Evolutionary conservation across 495 filamentous ascomycete genomes (phyloP), one percentile per base, ranked within the genome.

Genomic region (Neurospora intermedia): DNA sequence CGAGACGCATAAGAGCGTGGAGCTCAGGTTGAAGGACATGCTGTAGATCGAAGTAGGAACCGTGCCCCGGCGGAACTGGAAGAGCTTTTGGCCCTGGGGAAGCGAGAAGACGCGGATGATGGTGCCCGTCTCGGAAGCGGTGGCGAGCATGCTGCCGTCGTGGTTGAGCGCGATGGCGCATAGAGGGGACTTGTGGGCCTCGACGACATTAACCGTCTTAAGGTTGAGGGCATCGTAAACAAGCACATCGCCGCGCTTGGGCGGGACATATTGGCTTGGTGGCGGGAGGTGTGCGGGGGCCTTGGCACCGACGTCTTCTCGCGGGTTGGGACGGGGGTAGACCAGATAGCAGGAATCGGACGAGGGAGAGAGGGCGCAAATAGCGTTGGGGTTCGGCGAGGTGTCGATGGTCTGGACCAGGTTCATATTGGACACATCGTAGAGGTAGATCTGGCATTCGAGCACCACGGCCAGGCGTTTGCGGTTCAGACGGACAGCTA

Each of bases 11-110:
- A 99, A 90, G 3, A 99, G 87, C 8, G 95, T 96, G 5, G 94
- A 96, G 42, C 91, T 94, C 18, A 93, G 88, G 80, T 99, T 99
- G 85, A 98, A 99, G n/a, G 93, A 96, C 96, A 99, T 98, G 89
- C 94, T 96, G 81, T 92, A 97, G 73, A 99, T 98, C 27, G 92
- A 89, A 4, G 93, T 93, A 0, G 96, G 96, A 81, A 97, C 97
- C 11, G 94, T 96, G 38, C 96, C 96, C 74, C 96, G 88, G 72
- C 96, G 90, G 80, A 99, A 99, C 78, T 99, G 95, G 77, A 91
- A 97, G 20, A 99, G 88, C 79, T 97, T 99, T 76, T 94, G 90
- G 6, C 92, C 94, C 72, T 90, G 87, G 5, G 96, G 96, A 6
- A 99, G 87, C 0, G 92, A 91, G 81, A 98, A 98, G 48, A 99